phyloP scores from a whole-genome alignment of 2,329 filamentous ascomycete genomes.

The Clarireedia sp. region DNA sequence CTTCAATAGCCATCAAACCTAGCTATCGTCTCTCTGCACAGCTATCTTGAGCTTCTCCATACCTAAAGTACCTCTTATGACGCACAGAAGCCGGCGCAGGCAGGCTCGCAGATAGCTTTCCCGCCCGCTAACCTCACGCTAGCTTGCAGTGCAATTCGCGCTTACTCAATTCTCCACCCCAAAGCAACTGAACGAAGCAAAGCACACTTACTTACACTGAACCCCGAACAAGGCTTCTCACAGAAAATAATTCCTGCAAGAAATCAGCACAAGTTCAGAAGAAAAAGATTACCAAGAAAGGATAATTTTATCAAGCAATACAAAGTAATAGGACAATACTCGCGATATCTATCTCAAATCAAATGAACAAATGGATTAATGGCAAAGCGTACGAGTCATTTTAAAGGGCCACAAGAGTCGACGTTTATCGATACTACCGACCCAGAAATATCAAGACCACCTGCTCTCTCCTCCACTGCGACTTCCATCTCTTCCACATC shows the following conservation, averaged over 20 bases:
- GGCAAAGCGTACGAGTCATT: conserved; percentile 11
- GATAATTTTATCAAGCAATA: neutral
- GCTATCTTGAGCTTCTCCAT: too few species aligned
- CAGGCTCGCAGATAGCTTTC: neutral
- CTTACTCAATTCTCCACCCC: neutral
- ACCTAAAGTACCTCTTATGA: too few species aligned
- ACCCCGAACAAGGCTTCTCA: too few species aligned
- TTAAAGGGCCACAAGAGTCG: conserved; percentile 11
- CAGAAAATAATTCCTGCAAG: too few species aligned
- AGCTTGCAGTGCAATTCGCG: neutral
- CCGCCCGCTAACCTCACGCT: neutral
- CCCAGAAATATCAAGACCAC: conserved; percentile 9
- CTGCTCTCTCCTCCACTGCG: conserved; percentile 5
- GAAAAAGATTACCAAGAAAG: neutral
- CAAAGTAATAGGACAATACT: neutral
- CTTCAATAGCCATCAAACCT: too few species aligned
- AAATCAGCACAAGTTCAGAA: too few species aligned
- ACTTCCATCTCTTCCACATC: conserved; percentile 12
- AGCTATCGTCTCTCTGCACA: too few species aligned
- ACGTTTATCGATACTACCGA: conserved; percentile 8
- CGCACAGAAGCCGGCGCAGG: too few species aligned
- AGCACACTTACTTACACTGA: neutral
- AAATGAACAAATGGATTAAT: conserved; percentile 10
- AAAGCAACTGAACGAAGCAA: neutral
- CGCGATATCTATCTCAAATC: neutral